Base-by-base conservation (phyloP, 129 eudicot species). In the Tagetes patula region DNA sequence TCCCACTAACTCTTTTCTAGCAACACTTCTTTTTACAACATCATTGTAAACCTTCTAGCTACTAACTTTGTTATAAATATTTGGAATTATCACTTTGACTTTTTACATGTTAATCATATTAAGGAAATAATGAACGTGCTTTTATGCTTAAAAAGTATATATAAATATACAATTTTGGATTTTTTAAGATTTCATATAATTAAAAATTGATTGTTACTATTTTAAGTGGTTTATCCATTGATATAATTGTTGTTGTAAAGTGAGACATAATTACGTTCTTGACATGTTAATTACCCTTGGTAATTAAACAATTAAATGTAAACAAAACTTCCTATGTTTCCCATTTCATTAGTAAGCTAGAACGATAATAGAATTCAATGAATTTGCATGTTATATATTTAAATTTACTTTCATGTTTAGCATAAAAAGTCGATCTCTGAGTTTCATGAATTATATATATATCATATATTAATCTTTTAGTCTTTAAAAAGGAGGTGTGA, bases 1-100 rank as follows among this genome's bases (percentile, higher is more conserved):
- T 34, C 81, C 82, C 82, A 79, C 78, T 65, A 72, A 72, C 73
- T 78, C 73, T 78, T 78, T 77, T 46, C 69, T 71, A 71, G 54
- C 74, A 52, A 65, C 72, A 53, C 52, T 20, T 20, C 69, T 45
- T 76, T 55, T 67, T 36, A 55, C 50, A 55, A 37, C 73, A 79
- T 72, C 78, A 79, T 79, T 72, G 60, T 40, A 55, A 62, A 74
- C 50, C 78, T 62, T 63, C 63, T 14, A 74, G 70, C 69, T 54
- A 39, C 69, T 64, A 39, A 3, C 38, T 65, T 76, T 20, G 33
- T 34, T 4, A 8, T 59, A 2, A 6, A 30, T 34, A 59, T 13
- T 12, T 32, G 33, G 62, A 33, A 33, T 59, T 59, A 56, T 30
- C 13, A 30, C 6, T 30, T 56, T 56, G 63, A 31, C 63, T 59